These are phyloP conservation scores for Albugo candida DNA, from an alignment of 352 stramenopile genomes.

Conservation along the genomic window DNA sequence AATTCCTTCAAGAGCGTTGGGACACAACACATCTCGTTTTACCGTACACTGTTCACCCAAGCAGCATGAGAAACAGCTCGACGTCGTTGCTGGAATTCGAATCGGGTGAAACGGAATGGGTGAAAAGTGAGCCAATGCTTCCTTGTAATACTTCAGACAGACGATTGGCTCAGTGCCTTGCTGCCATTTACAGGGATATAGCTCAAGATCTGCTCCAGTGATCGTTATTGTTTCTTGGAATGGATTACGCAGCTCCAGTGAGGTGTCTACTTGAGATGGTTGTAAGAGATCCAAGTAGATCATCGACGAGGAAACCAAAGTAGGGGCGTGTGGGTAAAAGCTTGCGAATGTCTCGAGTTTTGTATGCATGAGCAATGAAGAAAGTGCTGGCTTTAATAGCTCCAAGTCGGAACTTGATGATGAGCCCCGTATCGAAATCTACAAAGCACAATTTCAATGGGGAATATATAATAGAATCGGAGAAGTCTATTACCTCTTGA, in stretches of 20 bases:
- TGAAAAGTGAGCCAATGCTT: conserved; percentile 42
- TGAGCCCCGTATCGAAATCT: conserved; percentile 54
- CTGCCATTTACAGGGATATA: conserved; percentile 63
- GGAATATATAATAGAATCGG: neutral
- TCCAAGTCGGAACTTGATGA: conserved; percentile 29
- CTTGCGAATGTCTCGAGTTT: conserved; percentile 29
- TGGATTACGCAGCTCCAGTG: conserved; percentile 54
- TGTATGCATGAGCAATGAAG: conserved; percentile 27
- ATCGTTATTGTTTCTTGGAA: conserved; percentile 68
- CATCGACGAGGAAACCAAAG: conserved; percentile 53
- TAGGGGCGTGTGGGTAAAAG: conserved; percentile 41
- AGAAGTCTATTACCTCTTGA: conserved; percentile 24
- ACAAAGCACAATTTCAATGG: neutral
- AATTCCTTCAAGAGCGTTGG: conserved; percentile 9
- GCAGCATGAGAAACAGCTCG: conserved; percentile 61
- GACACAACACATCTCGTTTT: conserved; percentile 29
- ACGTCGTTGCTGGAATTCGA: conserved; percentile 41
- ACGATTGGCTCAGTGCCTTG: conserved; percentile 22
- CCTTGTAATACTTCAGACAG: conserved; percentile 50
- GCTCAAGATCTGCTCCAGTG: conserved; percentile 31
- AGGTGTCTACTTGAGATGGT: conserved; percentile 39
- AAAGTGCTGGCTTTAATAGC: conserved; percentile 40
- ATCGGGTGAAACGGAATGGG: conserved; percentile 40
- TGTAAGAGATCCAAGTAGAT: conserved; percentile 60
- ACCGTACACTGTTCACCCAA: conserved; percentile 32